Conservation (phyloP, 2,329 filamentous ascomycete species). For the Periglandula ipomoeae region DNA sequence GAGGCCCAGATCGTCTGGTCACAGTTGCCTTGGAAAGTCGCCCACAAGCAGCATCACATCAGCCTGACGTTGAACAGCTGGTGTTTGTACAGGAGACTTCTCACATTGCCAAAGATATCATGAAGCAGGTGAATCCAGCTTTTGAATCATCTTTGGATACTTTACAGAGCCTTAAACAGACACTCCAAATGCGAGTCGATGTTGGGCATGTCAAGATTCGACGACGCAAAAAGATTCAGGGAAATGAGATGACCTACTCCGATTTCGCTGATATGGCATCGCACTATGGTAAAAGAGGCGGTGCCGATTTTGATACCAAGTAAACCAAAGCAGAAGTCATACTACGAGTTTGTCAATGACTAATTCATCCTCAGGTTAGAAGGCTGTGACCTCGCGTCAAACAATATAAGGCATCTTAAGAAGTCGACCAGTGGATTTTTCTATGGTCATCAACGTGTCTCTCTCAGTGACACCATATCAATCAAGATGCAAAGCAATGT, state of each 20-base stretch:
- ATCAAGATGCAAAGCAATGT: constrained; percentile 9
- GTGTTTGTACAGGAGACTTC: neutral
- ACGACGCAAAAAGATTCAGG: constrained; percentile 16
- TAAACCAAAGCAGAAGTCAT: constrained; percentile 7
- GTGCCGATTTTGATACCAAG: constrained; percentile 19
- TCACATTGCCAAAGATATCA: neutral
- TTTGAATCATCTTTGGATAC: constrained; percentile 13
- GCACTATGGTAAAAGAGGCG: constrained; percentile 20
- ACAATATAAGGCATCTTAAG: constrained; percentile 8
- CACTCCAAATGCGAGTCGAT: constrained; percentile 22
- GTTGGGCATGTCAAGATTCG: constrained; percentile 22
- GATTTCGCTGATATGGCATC: constrained; percentile 18
- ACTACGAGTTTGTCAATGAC: too few relatives aligned
- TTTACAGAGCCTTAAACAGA: constrained; percentile 16
- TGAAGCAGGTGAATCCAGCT: neutral
- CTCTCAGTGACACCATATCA: constrained; percentile 13
- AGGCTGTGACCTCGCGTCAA: constrained; percentile 3
- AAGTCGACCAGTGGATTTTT: constrained; percentile 9
- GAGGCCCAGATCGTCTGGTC: constrained; percentile 11
- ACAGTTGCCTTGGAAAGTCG: constrained; percentile 16
- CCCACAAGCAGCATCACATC: constrained; percentile 11
- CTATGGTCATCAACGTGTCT: constrained; percentile 7
- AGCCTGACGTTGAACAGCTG: neutral
- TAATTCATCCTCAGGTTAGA: constrained; percentile 6
- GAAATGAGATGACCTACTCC: constrained; percentile 15